These are phyloP conservation scores for Nosema bombycis DNA, from an alignment of 371 early-diverging fungal species.

Conservation along the genomic window DNA sequence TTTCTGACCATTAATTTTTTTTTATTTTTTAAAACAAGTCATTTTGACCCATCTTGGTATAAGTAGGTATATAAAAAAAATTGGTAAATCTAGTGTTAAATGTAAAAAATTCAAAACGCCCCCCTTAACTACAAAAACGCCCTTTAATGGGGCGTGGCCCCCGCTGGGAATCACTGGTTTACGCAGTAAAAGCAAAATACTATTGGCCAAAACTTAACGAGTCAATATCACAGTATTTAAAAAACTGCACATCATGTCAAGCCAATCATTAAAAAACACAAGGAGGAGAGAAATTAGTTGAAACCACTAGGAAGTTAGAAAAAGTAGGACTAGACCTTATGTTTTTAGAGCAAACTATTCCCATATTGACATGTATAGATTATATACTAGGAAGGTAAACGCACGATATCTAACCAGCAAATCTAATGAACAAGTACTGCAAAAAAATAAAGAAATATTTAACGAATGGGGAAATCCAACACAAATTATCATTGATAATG, in stretches of 20 bases:
- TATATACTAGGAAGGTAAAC: constrained; percentile 1
- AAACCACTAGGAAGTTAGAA: not conserved
- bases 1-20: too few relatives aligned
- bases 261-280: constrained; percentile 11
- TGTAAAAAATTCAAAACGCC: too few relatives aligned
- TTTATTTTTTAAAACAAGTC: too few relatives aligned
- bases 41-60: too few relatives aligned
- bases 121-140: too few relatives aligned
- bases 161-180: too few relatives aligned
- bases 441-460: not conserved
- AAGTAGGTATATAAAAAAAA: too few relatives aligned
- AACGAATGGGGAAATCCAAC: not conserved
- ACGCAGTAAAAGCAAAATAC: constrained; percentile 10
- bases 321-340: not conserved
- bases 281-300: not conserved
- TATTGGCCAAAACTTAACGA: constrained; percentile 21
- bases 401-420: not conserved
- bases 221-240: not conserved
- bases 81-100: too few relatives aligned
- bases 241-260: constrained; percentile 24
- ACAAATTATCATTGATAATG: constrained; percentile 12
- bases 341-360: not conserved
- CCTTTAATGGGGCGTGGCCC: not conserved
- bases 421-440: not conserved
- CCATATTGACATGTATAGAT: not conserved